Percentiles rank a stretch among this genome's conserved stretches.
Conservation (phyloP, 1,284 basidiomycete species). For the Papiliotrema fonsecae region DNA sequence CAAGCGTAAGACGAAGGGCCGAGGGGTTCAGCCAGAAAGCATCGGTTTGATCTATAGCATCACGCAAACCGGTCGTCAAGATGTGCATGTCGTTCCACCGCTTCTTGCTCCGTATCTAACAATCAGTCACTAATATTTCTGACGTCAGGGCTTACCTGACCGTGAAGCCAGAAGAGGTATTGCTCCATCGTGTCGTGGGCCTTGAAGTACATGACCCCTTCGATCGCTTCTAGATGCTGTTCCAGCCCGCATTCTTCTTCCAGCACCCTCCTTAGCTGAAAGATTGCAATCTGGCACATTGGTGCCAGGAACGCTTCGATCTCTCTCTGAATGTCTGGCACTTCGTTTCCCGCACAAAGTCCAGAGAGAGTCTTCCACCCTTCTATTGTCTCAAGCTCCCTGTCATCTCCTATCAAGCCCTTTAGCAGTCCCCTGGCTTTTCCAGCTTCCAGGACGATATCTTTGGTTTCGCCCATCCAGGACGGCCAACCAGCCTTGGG, state of each 20-base stretch:
- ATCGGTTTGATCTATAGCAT: conserved; percentile 56
- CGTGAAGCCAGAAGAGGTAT: conserved; percentile 66
- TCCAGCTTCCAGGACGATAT: conserved; percentile 62
- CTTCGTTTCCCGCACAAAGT: conserved; percentile 1
- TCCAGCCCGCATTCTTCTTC: conserved; percentile 66
- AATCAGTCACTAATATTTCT: no score
- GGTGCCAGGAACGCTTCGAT: conserved; percentile 62
- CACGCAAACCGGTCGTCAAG: conserved; percentile 68
- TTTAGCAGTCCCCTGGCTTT: conserved; percentile 71
- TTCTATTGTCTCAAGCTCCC: not conserved
- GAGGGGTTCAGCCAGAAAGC: conserved; percentile 62
- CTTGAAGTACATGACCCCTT: conserved; percentile 68
- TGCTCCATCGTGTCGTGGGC: conserved; percentile 63
- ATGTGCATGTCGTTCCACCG: conserved; percentile 81
- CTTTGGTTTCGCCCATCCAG: conserved; percentile 49
- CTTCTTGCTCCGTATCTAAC: no score
- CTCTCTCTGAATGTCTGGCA: conserved; percentile 4
- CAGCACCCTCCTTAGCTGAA: conserved; percentile 57
- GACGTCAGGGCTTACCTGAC: conserved; percentile 61
- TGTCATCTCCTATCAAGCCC: conserved; percentile 42
- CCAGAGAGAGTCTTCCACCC: conserved; percentile 27
- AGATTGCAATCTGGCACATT: conserved; percentile 57
- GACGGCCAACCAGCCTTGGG: conserved; percentile 43
- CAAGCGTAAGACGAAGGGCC: conserved; percentile 60
- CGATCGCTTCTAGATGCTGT: conserved; percentile 64